These are phyloP conservation scores for Clarireedia monteithiana DNA, from an alignment of 2,329 filamentous ascomycete genomes.

Conservation along the genomic window DNA sequence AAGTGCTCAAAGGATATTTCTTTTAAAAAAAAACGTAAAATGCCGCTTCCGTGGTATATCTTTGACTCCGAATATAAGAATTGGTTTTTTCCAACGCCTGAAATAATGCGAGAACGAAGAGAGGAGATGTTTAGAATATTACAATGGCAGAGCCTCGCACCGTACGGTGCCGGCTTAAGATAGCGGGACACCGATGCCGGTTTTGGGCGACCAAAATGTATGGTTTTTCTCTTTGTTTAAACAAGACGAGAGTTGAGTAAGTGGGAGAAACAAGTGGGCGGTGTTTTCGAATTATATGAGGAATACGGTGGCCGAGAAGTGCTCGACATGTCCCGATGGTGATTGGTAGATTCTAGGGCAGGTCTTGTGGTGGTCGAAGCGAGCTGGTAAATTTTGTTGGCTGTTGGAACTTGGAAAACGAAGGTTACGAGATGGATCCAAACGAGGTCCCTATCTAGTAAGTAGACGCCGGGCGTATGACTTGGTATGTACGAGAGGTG, in stretches of 20 bases:
- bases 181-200: conserved; percentile 27
- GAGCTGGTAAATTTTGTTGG: too few relatives aligned
- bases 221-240: conserved; percentile 16
- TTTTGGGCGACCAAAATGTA: conserved; percentile 28
- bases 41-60: conserved; percentile 25
- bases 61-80: conserved; percentile 15
- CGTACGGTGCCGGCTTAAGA: conserved; percentile 29
- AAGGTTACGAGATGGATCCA: too few relatives aligned
- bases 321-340: not conserved
- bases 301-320: conserved; percentile 19
- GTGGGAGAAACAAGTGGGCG: conserved; percentile 19
- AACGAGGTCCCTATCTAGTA: too few relatives aligned
- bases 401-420: too few relatives aligned
- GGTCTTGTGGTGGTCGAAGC: too few relatives aligned
- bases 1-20: conserved; percentile 9
- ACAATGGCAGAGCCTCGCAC: conserved; percentile 28
- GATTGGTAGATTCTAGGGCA: too few relatives aligned
- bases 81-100: conserved; percentile 20
- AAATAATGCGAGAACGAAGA: conserved; percentile 19
- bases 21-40: conserved; percentile 11
- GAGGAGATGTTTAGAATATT: conserved; percentile 12
- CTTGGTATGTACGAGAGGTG: too few relatives aligned
- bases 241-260: conserved; percentile 14
- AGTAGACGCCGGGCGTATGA: too few relatives aligned
- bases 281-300: conserved; percentile 18